Evolutionary conservation across 1,139 yeast genomes (phyloP), one percentile per base, ranked within the genome.

Genomic region (Kodamaea derodonti): DNA sequence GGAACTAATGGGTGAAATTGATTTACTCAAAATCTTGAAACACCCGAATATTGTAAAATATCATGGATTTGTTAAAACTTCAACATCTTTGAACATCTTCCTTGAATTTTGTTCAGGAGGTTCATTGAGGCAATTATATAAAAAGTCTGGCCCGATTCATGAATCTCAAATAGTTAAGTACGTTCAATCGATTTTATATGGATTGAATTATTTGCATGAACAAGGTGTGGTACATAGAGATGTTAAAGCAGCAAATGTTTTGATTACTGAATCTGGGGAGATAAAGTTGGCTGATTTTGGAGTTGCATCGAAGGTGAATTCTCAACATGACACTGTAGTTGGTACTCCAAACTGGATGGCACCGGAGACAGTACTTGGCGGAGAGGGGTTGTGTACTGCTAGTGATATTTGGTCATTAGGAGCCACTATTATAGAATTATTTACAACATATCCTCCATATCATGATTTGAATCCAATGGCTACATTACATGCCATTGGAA

Each of bases 361-460:
- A 0, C 95, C 95, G 0, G 95, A 84, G 52, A 74, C 86, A 1
- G 75, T 77, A 1, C 58, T 78, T 29, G 80, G 84, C 13, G 80
- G 88, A 45, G 86, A 84, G 48, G 96, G 95, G 5, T 81, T 94
- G 3, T 82, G 95, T 27, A 79, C 95, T 0, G 85, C 95, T 1
- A 85, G 95, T 4, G 95, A 84, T 56, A 75, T 84, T 17, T 84
- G 95, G 97, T 85, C 96, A n/a, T 61, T 92, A 24, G 99, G 97
- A 2, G 95, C 97, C 13, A 92, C 97, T 0, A 76, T 90, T 4
- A 78, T 90, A 8, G 99, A 92, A 54, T 63, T 92, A 32, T 65
- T 87, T 36, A 84, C 96, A 0, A 95, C 87, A 0, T 72, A 79
- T 35, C 97, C 98, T 0, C 97, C 97, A 0, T 87, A 86, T 48